Evolutionary conservation across 2,329 filamentous ascomycete species (phyloP), one percentile per base, ranked within the genome.

Genomic region (Hirsutella minnesotensis): DNA sequence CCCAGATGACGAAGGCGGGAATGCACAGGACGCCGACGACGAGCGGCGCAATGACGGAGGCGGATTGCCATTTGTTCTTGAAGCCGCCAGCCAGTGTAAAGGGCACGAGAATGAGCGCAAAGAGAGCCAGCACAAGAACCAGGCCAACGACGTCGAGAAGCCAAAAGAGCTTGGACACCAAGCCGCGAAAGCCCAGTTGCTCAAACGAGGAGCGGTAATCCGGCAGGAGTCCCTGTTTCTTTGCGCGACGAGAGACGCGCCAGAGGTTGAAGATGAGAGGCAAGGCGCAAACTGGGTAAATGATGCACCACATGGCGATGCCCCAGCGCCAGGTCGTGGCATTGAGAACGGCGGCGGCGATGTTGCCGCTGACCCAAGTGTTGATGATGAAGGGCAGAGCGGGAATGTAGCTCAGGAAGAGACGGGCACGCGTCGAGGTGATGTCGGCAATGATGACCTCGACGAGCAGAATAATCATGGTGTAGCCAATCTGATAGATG

Each of bases 271-370:
- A 48, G n/a, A 81, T 58, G 0, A 81, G 62, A 1, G 78, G 76
- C 4, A 79, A 46, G 0, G 72, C 66, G 45, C 69, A 72, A 9
- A 75, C 61, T 1, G 77, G 71, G 51, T 74, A 79, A 40, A 80
- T 75, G 47, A 81, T 72, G 39, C 65, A 67, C 67, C 73, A 81
- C 75, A 81, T 81, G 47, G 75, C 77, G 18, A 78, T 66, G 13
- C 77, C 78, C 75, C 76, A 81, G 44, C 68, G 60, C 78, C 78
- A 82, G 2, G 63, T 69, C 0, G 72, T 73, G 2, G 52, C 54
- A 0, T 42, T 51, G n/a, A 80, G 53, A 0, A 80, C 72, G 0
- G 70, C 65, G 0, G 57, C 53, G 0, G 73, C 68, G 40, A 82
- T 60, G 48, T 76, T 69, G 16, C 77, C 78, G 46, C 73, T 74